These are phyloP conservation scores for Suhomyces maxii DNA, from an alignment of 1,139 yeast genomes.

Conservation along the genomic window DNA sequence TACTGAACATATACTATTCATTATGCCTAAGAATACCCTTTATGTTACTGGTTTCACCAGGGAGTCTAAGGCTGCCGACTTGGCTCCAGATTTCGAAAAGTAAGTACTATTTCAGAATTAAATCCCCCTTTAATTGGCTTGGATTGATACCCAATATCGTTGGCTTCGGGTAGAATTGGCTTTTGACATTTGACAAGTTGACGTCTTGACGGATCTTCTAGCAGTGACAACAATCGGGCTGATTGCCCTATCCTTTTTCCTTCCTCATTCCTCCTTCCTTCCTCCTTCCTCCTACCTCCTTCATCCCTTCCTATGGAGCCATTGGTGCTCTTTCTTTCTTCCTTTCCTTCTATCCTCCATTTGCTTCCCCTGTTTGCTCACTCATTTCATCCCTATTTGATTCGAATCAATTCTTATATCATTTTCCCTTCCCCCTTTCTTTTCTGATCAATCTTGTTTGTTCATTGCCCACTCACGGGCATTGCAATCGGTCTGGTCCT, in stretches of 20 bases:
- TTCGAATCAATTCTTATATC: not conserved
- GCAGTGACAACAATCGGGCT: too few species aligned
- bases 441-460: not conserved
- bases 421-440: not conserved
- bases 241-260: conserved; percentile 5
- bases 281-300: conserved; percentile 10
- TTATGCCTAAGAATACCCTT: conserved; percentile 56
- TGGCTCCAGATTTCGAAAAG: conserved; percentile 71
- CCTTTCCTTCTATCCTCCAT: not conserved
- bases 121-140: not conserved
- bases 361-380: too few species aligned
- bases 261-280: conserved; percentile 7
- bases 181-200: not conserved
- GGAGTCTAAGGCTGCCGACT: conserved; percentile 62
- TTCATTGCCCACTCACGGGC: too few species aligned
- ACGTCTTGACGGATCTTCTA: too few species aligned
- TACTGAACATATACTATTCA: not conserved
- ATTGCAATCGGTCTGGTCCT: not conserved
- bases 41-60: conserved; percentile 64
- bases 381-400: too few species aligned
- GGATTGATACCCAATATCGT: too few species aligned
- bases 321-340: not conserved
- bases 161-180: not conserved
- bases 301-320: conserved; percentile 5
- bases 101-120: conserved; percentile 33